Base-by-base conservation (phyloP, 164 flowering plant genomes). In the Piper betle region DNA sequence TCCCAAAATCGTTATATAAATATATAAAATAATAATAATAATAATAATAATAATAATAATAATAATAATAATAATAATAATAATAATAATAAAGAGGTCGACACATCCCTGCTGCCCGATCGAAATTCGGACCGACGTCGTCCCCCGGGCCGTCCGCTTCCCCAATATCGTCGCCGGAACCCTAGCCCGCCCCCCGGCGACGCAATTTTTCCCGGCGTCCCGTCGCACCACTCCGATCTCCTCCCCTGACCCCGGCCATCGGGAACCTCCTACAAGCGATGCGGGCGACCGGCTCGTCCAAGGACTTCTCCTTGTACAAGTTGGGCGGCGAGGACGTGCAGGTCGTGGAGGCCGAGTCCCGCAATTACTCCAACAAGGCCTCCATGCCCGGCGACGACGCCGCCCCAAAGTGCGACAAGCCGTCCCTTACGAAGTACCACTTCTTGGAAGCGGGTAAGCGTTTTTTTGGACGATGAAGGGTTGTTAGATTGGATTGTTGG, bases 361-460 rank as follows among this genome's bases (percentile, higher is more conserved):
- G 13, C 16, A 58, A 46, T 5, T 42, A 16, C 12, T 6, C 33
- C 38, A 55, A 56, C 39, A 69, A 62, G 61, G 25, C 11, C 39
- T 37, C 39, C 6, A 9, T 11, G 17, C 37, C 19, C 5, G 42
- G 39, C 52, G 62, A 54, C 50, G 11, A 12, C 50, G 50, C 9
- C 6, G 1, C 33, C 70, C 57, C 68, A 63, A 64, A 41, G 16
- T 55, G 48, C 3, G 66, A 64, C 15, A 20, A 42, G 19, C 18
- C 63, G 18, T 53, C 64, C 5, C 12, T 60, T 6, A 54, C 66
- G 20, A 64, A 69, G 63, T 60, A 52, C 53, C 8, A 42, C 10
- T 69, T 73, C 55, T 59, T 73, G 20, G 20, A 61, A 55, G 5
- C 17, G 52, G 63, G 76, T 73, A 69, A 73, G 76, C 53, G 9